phyloP scores from a whole-genome alignment of 2,329 filamentous ascomycete genomes.

The Periconia digitata region DNA sequence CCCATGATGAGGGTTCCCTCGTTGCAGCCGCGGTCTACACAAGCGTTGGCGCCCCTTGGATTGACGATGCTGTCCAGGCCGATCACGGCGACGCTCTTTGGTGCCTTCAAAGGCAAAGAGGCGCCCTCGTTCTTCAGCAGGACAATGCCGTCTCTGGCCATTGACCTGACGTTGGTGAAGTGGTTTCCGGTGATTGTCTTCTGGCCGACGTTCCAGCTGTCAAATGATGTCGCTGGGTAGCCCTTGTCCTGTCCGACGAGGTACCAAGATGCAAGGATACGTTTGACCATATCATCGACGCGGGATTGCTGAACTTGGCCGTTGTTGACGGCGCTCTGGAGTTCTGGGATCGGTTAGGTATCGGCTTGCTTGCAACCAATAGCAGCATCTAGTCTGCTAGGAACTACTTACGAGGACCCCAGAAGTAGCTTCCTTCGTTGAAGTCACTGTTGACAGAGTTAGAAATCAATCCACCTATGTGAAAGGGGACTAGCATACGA shows the following conservation, averaged over 20 bases:
- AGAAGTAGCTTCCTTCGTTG: conserved; percentile 50
- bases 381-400: too few relatives aligned
- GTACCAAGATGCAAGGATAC: conserved; percentile 54
- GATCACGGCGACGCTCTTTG: conserved; percentile 63
- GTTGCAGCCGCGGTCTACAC: conserved; percentile 62
- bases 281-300: conserved; percentile 47
- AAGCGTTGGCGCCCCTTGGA: conserved; percentile 75
- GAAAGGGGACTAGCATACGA: conserved; percentile 14
- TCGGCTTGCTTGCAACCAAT: neutral
- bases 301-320: conserved; percentile 43
- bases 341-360: conserved; percentile 30
- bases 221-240: conserved; percentile 49
- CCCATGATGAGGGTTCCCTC: conserved; percentile 68
- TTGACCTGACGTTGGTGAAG: conserved; percentile 40
- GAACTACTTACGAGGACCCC: conserved; percentile 49
- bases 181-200: conserved; percentile 46
- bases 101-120: conserved; percentile 68
- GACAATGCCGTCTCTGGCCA: conserved; percentile 53
- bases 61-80: conserved; percentile 83
- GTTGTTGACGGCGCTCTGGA: conserved; percentile 56
- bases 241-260: conserved; percentile 50
- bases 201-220: conserved; percentile 47
- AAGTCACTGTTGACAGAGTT: conserved; percentile 23
- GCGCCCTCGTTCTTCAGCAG: conserved; percentile 65
- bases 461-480: conserved; percentile 7